Base-by-base conservation (phyloP, 495 filamentous ascomycete species). In the Tuber calosporum region DNA sequence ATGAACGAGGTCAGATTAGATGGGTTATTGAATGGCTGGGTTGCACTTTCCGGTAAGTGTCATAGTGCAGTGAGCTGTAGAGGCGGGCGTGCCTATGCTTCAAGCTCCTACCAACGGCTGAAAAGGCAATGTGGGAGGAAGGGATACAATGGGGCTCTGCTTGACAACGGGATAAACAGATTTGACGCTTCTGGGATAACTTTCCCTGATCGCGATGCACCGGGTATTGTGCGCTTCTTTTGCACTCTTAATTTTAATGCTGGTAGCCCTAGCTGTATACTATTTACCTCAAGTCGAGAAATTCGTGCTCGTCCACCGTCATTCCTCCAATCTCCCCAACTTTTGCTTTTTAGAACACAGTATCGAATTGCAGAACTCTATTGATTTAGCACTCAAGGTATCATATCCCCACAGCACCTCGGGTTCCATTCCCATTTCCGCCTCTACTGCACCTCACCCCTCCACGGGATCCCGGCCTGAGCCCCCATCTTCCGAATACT, bases 391-490 rank as follows among this genome's bases (percentile, higher is more conserved):
- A 69, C 40, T 9, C 34, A 38, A 22, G 26, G 22, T 39, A 69
- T 34, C 26, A 20, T 3, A 20, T 20, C 37, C 17, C 67, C 26
- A 17, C 67, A n/a, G 40, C 11, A 39, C 36, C 22, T 69, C 19
- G 37, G 20, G 17, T 15, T 22, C 20, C 30, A 69, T 62, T 19
- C 11, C 4, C 4, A 62, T 62, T 62, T 62, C 8, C 26, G 30
- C 6, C 22, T 62, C 41, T 39, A 81, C 72, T 84, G 79, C 48
- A 94, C 83, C 84, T 98, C 94, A 82, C 92, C 88, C 72, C 88
- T 87, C 90, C 91, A 97, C 0, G 94, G 94, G 84, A 98, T 97
- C 67, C 91, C 90, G 69, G 86, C 88, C 87, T 93, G 91, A n/a
- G 94, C 94, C 1, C 94, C 94, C 74, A 84, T 82, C 80, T 86